A percentile compares a stretch with the other conserved stretches of the same genome.
Evolutionary conservation across 331 rosid genomes (phyloP).

Genomic region (Acacia pycnantha): DNA sequence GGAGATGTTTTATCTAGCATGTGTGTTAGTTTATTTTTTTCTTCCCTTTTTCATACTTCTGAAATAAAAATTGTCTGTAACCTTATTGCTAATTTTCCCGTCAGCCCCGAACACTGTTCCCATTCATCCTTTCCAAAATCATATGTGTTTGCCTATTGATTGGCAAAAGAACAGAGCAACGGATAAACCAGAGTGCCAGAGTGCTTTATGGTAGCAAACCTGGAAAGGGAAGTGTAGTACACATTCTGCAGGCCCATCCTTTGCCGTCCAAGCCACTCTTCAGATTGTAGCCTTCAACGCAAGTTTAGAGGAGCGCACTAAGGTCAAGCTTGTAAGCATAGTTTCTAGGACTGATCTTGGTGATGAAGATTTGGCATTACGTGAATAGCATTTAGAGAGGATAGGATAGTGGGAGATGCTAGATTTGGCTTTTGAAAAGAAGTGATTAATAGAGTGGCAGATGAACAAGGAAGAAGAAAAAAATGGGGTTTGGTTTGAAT

Average conservation of each 20-base stretch:
- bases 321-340: not conserved
- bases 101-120: not conserved
- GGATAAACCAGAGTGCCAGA: not conserved
- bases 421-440: not conserved
- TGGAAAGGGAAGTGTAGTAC: not conserved
- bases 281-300: not conserved
- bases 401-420: not conserved
- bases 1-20: not conserved
- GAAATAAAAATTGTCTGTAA: not conserved
- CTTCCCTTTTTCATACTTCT: not conserved
- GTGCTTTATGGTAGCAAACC: not conserved
- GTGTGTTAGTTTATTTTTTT: not conserved
- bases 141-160: not conserved
- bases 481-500: not conserved
- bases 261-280: not conserved
- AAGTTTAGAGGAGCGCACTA: not conserved
- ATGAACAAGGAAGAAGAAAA: not conserved
- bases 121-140: not conserved
- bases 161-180: not conserved
- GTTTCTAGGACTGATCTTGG: not conserved
- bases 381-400: not conserved
- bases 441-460: not conserved
- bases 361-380: not conserved
- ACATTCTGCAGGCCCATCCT: not conserved
- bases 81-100: not conserved